A percentile compares a stretch with the other conserved stretches of the same genome.
Conservation (phyloP, 192 early-diverging fungal species). For the Fimicolochytrium jonesii region DNA sequence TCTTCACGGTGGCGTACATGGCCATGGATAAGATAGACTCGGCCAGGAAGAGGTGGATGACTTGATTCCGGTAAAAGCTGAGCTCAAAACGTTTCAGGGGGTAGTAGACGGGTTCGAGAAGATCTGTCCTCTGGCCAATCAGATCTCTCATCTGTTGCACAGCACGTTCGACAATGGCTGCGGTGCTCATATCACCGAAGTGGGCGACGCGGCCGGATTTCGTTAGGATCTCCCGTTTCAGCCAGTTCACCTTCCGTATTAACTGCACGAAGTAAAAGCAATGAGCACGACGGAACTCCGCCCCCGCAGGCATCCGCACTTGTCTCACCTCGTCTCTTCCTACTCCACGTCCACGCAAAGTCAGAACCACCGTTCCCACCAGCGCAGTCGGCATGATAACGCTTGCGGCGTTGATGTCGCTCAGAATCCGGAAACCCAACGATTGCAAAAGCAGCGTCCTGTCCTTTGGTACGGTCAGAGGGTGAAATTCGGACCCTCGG, state of each 20-base stretch:
- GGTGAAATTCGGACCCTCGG: slow-evolving; percentile 48
- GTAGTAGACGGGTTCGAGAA: slow-evolving; percentile 81
- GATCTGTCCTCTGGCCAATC: slow-evolving; percentile 67
- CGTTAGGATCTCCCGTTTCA: slow-evolving; percentile 53
- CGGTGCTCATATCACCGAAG: slow-evolving; percentile 66
- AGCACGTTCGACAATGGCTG: slow-evolving; percentile 72
- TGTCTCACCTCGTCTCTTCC: slow-evolving; percentile 32
- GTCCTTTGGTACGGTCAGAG: slow-evolving; percentile 34
- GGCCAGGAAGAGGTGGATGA: slow-evolving; percentile 54
- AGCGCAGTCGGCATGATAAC: slow-evolving; percentile 85
- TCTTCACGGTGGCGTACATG: slow-evolving; percentile 74
- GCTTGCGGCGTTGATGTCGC: slow-evolving; percentile 62
- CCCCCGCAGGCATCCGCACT: slow-evolving; percentile 1
- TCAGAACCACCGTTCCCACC: slow-evolving; percentile 75
- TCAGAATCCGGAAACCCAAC: slow-evolving; percentile 62
- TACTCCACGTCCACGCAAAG: slow-evolving; percentile 73
- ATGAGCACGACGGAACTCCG: too few species aligned
- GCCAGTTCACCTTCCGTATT: slow-evolving; percentile 73
- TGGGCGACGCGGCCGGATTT: slow-evolving; percentile 78
- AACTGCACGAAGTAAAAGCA: slow-evolving; percentile 30
- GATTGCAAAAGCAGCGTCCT: slow-evolving; percentile 59
- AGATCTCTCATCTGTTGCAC: slow-evolving; percentile 67
- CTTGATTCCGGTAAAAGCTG: slow-evolving; percentile 79
- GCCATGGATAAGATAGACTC: slow-evolving; percentile 69
- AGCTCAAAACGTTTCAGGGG: slow-evolving; percentile 78